These are phyloP conservation scores for Hypsizygus ulmarius DNA, from an alignment of 1,284 basidiomycete genomes.

Conservation along the genomic window DNA sequence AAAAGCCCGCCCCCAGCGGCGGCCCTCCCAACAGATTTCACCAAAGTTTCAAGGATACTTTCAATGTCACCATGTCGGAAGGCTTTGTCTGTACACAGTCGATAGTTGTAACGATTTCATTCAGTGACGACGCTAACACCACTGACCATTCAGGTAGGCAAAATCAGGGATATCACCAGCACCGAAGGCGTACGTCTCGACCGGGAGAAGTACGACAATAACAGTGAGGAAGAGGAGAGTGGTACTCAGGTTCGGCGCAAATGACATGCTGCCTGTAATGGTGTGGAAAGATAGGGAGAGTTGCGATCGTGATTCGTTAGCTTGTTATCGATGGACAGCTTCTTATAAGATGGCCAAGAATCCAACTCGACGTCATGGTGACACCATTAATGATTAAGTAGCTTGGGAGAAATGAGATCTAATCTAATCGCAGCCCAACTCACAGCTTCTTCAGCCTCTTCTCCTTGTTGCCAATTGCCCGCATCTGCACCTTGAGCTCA, in stretches of 20 bases:
- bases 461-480: conserved; percentile 48
- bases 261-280: conserved; percentile 20
- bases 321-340: conserved; percentile 16
- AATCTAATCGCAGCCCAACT: conserved; percentile 15
- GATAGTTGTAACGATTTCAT: conserved; percentile 5
- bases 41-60: conserved; percentile 53
- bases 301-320: conserved; percentile 2
- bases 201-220: conserved; percentile 46
- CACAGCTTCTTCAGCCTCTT: conserved; percentile 41
- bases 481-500: conserved; percentile 75
- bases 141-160: conserved; percentile 54
- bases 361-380: conserved; percentile 8
- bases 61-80: conserved; percentile 78
- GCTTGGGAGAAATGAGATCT: conserved; percentile 10
- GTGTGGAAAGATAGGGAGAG: conserved; percentile 1
- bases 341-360: not conserved
- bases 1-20: conserved; percentile 47
- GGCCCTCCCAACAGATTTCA: conserved; percentile 52
- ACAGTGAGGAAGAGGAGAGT: conserved; percentile 43
- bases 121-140: not conserved
- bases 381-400: conserved; percentile 13
- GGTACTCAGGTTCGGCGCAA: conserved; percentile 30
- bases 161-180: conserved; percentile 65
- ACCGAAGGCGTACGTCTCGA: conserved; percentile 51
- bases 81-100: conserved; percentile 51